Base-by-base conservation (phyloP, 169 alveolate species). In the Babesia divergens region DNA sequence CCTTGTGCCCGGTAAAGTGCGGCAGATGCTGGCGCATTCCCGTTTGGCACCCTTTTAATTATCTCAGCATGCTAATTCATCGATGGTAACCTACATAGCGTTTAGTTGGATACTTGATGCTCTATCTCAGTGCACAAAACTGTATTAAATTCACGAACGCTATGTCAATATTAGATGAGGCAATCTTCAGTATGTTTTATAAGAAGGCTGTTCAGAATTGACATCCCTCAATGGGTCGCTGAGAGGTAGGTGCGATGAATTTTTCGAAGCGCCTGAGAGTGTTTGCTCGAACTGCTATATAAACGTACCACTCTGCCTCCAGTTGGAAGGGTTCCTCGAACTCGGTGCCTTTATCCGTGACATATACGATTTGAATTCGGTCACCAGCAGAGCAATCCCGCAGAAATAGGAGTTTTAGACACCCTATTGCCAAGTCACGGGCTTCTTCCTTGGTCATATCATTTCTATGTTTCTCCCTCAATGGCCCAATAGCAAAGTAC, bases 401-500 rank as follows among this genome's bases (percentile, higher is more conserved):
- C 68, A 80, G 43, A 52, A 47, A 80, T 51, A 80, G 35, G 3
- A 80, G 65, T n/a, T 56, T 56, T 79, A 80, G 47, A 43, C 88
- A 80, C 42, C 47, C 65, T 18, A 80, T 53, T 2, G 88, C 88
- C 55, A 80, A 64, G 5, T 53, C 52, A 34, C 67, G 46, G 40
- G 88, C 88, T 31, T 68, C 84, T 16, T 37, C 68, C 35, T 35
- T 34, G 42, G 47, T 62, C 84, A 80, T 69, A 26, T 71, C 43
- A 13, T 14, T 32, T 16, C 77, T 35, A 56, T 80, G 88, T 35
- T 80, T 56, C n/a, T 80, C 84, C 53, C 88, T 43, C 65, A 80
- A 54, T 2, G 84, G 83, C 16, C 88, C 88, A n/a, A 80, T 70
- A 31, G 88, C 88, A 51, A 80, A 80, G 72, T 80, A 80, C 56